Base-by-base conservation (phyloP, 1,139 yeast genomes). In the Diutina siamensis region DNA sequence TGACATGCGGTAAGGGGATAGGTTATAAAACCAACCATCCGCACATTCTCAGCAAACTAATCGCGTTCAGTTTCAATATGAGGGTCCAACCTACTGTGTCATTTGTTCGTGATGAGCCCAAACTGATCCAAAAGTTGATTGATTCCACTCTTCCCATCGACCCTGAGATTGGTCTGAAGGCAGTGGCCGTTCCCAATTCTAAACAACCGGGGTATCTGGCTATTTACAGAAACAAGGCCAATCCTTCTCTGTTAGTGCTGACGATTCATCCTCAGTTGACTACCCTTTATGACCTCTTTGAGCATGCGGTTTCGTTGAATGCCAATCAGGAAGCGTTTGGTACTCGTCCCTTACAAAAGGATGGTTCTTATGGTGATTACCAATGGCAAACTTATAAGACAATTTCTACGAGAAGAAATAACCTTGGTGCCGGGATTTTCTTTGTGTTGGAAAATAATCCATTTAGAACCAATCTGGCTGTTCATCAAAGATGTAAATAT, bases 371-470 rank as follows among this genome's bases (percentile, higher is more conserved):
- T 69, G 61, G 3, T 64, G 46, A 53, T 12, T 84, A 76, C 61
- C 63, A 63, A 31, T 83, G 67, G 62, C 67, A 72, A 51, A 59
- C 74, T 8, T 81, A 71, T 55, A 53, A 51, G 10, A 58, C 67
- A 40, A 64, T 75, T 9, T 61, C 64, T 28, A 51, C 57, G 42
- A 65, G 80, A 46, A 70, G 74, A 47, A 60, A 62, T 45, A 61
- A 73, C 46, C 65, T 83, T 42, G 94, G 88, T 4, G 64, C 85
- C 2, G 94, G 94, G 12, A 55, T 84, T 28, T 67, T 78, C 52
- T 68, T 76, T 44, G 59, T 76, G n/a, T 71, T 78, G 46, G 57
- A 59, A 35, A 65, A 68, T 49, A 73, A 71, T 51, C 66, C 72
- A 50, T 70, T 53, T 55, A 60, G 59, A 45, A 57, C 64, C 27